Evolutionary conservation across 2,329 filamentous ascomycete genomes (phyloP), one percentile per base, ranked within the genome.

Genomic region (Cadophora sp.): DNA sequence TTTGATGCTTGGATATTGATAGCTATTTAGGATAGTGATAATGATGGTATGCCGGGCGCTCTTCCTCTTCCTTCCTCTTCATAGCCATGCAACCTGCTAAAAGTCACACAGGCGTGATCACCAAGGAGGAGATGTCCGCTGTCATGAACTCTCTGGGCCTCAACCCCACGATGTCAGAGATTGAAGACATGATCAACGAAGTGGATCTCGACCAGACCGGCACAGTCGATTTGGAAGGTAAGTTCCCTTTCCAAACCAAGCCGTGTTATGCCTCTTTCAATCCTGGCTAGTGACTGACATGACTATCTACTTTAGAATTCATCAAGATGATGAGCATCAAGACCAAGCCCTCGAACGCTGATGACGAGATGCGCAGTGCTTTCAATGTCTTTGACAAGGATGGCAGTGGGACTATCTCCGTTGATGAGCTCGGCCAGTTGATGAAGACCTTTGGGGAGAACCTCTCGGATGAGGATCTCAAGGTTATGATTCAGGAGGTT

Each of bases 301-400:
- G 3, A 30, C 36, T 39, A 9, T 39, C 36, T 11, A 5, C 24
- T 30, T 51, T n/a, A 87, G 87, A 89, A 76, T 90, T 90, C 80
- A 83, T 89, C 68, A 85, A 84, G 71, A 88, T 89, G 84, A 89
- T 89, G 87, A 85, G 86, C 62, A 83, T 83, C 75, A 86, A 86
- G 74, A 86, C 87, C 79, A 86, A 85, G 79, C 84, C 87, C 73
- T 84, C 84, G 66, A 85, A 89, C 78, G 84, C 85, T 62, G 87
- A 89, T 77, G 83, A 87, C 77, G 87, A 90, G 79, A 88, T 89
- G 76, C 83, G 85, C 73, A 85, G 87, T 76, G 87, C 87, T 62
- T 90, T 89, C 83, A 84, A 85, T 78, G 87, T 89, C 75, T 89
- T 90, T 77, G 87, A 90, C 78, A 84, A 85, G 75, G 87, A 90